Evolutionary conservation across 1,284 basidiomycete genomes (phyloP).

Genomic region (Ustilago crameri): DNA sequence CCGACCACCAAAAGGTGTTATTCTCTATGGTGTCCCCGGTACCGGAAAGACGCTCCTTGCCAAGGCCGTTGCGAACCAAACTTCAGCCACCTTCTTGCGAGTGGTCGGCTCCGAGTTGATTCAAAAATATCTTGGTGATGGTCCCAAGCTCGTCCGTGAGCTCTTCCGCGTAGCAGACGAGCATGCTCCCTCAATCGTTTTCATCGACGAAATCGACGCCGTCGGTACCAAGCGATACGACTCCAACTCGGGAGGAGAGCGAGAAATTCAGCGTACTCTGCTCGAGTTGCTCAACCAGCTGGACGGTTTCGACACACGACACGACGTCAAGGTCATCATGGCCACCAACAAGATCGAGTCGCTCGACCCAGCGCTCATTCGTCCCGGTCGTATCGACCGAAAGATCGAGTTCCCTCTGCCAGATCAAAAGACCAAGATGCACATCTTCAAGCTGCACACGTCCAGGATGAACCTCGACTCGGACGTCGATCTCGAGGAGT

Average conservation of each 20-base stretch:
- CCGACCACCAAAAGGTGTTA: conserved; percentile 97
- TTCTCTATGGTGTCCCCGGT: conserved; percentile 97
- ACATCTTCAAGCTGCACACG: conserved; percentile 98
- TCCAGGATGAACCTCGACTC: conserved; percentile 90
- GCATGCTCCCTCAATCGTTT: conserved; percentile 70
- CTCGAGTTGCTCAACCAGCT: conserved; percentile 76
- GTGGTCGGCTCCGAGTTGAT: conserved; percentile 98
- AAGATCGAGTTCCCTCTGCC: conserved; percentile 77
- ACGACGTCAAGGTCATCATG: conserved; percentile 91
- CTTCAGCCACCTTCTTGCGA: conserved; percentile 96
- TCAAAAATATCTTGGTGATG: conserved; percentile 98
- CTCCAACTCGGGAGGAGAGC: conserved; percentile 70
- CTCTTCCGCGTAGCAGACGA: conserved; percentile 71
- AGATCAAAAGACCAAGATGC: conserved; percentile 71
- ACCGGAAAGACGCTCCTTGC: conserved; percentile 98
- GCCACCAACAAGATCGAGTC: conserved; percentile 93
- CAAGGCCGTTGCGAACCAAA: conserved; percentile 98
- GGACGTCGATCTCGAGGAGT: conserved; percentile 96
- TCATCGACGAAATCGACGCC: conserved; percentile 71
- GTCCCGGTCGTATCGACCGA: conserved; percentile 98
- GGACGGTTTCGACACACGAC: conserved; percentile 98
- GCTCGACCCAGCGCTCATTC: conserved; percentile 94
- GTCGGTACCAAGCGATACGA: conserved; percentile 71
- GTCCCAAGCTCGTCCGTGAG: conserved; percentile 71
- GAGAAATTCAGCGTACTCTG: conserved; percentile 70